These are phyloP conservation scores for Dactylellina parvicollis DNA, from an alignment of 2,329 filamentous ascomycete species.

Conservation along the genomic window DNA sequence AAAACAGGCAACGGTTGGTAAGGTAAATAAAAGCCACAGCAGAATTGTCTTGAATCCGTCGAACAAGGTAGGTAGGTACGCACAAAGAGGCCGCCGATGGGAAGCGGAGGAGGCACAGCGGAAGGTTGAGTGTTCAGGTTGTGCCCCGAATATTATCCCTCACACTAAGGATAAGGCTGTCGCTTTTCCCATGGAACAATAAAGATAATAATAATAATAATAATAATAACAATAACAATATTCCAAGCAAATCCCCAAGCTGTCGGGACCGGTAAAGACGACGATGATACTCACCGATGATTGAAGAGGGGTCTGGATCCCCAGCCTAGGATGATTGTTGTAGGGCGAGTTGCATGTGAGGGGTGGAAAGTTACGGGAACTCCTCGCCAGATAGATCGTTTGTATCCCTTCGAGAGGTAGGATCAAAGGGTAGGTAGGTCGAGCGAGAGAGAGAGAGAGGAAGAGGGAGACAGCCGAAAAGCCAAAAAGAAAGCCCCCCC, in stretches of 20 bases:
- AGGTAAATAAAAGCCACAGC: slow-evolving; percentile 45
- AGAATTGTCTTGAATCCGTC: slow-evolving; percentile 36
- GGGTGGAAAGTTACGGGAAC: slow-evolving; percentile 29
- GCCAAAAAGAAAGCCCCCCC: slow-evolving; percentile 36
- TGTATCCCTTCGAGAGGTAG: slow-evolving; percentile 20
- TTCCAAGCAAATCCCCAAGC: slow-evolving; percentile 51
- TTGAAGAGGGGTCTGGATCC: slow-evolving; percentile 38
- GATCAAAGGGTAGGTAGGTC: slow-evolving; percentile 32
- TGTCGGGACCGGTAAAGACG: slow-evolving; percentile 27
- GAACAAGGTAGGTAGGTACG: slow-evolving; percentile 41
- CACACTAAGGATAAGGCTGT: slow-evolving; percentile 54
- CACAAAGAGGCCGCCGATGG: slow-evolving; percentile 42
- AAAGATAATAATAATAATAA: no score
- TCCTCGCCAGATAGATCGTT: slow-evolving; percentile 38
- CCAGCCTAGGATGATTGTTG: slow-evolving; percentile 46
- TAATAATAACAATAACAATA: slow-evolving; percentile 45
- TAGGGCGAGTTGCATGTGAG: slow-evolving; percentile 53
- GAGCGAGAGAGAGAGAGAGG: slow-evolving; percentile 9
- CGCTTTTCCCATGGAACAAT: slow-evolving; percentile 54
- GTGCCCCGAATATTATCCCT: slow-evolving; percentile 48
- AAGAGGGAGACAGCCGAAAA: slow-evolving; percentile 48
- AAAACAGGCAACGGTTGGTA: slow-evolving; percentile 20
- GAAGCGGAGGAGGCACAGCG: slow-evolving; percentile 51
- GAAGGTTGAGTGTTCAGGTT: slow-evolving; percentile 43
- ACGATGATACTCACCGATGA: slow-evolving; percentile 47